Conservation (phyloP, 441 rosid genomes). For the Gossypium trilobum region DNA sequence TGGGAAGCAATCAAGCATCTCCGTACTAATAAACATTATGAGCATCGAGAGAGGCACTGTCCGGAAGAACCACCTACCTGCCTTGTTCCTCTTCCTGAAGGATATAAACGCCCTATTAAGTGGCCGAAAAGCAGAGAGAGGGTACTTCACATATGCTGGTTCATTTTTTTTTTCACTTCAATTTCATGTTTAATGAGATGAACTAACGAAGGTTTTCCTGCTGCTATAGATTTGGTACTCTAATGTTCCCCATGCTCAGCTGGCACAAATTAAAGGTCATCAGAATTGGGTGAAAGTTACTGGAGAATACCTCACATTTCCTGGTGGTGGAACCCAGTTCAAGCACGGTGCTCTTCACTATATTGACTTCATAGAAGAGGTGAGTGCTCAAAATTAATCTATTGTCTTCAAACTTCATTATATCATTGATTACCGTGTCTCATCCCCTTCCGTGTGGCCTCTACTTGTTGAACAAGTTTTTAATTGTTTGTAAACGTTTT, state of each 20-base stretch:
- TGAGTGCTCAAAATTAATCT: constrained; percentile 23
- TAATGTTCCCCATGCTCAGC: constrained; percentile 87
- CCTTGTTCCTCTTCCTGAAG: constrained; percentile 78
- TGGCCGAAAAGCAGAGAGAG: constrained; percentile 96
- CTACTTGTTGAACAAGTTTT: constrained; percentile 6
- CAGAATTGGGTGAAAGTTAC: constrained; percentile 94
- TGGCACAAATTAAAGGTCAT: constrained; percentile 79
- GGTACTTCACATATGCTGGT: constrained; percentile 28
- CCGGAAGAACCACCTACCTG: constrained; percentile 80
- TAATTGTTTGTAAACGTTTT: neutral
- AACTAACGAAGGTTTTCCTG: constrained; percentile 15
- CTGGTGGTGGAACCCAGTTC: constrained; percentile 98
- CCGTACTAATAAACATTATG: constrained; percentile 69
- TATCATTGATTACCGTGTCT: neutral
- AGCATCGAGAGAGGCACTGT: constrained; percentile 95
- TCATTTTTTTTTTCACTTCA: neutral
- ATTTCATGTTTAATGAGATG: constrained; percentile 2
- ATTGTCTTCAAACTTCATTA: constrained; percentile 7
- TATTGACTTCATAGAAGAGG: constrained; percentile 88
- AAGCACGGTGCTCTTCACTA: constrained; percentile 94
- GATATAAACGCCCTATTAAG: constrained; percentile 61
- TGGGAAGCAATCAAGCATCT: constrained; percentile 66
- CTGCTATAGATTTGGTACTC: constrained; percentile 85
- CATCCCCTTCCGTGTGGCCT: constrained; percentile 1
- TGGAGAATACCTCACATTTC: constrained; percentile 89